A percentile compares a stretch with the other conserved stretches of the same genome.
Evolutionary conservation across 148 eudicot species (phyloP).

Genomic region (Limonium bicolor): DNA sequence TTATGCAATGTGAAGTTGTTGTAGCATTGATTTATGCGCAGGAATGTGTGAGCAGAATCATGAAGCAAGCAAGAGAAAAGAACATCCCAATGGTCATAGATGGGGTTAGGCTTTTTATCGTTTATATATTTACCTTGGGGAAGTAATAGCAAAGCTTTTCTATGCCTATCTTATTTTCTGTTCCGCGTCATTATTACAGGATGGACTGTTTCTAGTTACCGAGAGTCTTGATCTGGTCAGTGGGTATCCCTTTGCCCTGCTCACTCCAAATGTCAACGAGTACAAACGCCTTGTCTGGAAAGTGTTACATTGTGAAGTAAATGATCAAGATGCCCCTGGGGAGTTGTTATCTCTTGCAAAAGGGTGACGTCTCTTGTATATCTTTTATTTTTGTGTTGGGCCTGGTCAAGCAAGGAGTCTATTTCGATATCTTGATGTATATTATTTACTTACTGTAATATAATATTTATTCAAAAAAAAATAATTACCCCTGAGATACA

Average conservation of each 20-base stretch:
- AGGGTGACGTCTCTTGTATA: slow-evolving; percentile 21
- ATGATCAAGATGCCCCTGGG: slow-evolving; percentile 46
- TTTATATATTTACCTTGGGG: not conserved
- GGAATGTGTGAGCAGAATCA: slow-evolving; percentile 73
- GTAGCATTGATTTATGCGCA: slow-evolving; percentile 21
- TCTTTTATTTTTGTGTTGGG: not conserved
- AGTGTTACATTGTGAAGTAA: slow-evolving; percentile 73
- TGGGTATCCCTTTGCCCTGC: slow-evolving; percentile 79
- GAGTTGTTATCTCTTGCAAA: slow-evolving; percentile 73
- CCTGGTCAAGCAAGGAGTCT: not conserved
- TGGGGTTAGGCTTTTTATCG: slow-evolving; percentile 47
- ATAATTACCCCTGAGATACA: too few relatives aligned
- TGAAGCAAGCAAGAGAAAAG: slow-evolving; percentile 62
- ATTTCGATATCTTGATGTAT: not conserved
- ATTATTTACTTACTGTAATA: not conserved
- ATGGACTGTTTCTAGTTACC: slow-evolving; percentile 89
- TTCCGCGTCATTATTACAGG: too few relatives aligned
- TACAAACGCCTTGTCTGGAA: slow-evolving; percentile 89
- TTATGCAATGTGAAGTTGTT: too few relatives aligned
- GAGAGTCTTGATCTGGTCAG: slow-evolving; percentile 61
- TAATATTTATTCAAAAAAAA: too few relatives aligned
- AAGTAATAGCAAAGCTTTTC: too few relatives aligned
- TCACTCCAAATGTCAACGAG: slow-evolving; percentile 90
- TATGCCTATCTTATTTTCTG: too few relatives aligned
- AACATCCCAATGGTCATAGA: slow-evolving; percentile 88